Percentiles rank a stretch among this genome's conserved stretches.
Conservation (phyloP, 2,329 filamentous ascomycete species). For the Neonectria magnoliae region DNA sequence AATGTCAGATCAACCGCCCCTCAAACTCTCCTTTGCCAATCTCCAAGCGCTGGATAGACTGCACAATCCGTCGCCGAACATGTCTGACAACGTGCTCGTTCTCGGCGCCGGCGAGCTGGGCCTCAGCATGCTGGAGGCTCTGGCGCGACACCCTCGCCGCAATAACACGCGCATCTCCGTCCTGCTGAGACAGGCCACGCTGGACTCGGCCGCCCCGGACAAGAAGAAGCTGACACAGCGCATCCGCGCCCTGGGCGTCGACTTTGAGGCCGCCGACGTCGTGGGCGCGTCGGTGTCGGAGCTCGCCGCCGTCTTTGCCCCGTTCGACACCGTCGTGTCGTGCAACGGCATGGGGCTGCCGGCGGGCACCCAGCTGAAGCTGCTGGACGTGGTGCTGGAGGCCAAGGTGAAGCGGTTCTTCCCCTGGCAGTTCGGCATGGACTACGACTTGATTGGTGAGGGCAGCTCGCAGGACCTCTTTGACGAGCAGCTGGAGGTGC, state of each 20-base stretch:
- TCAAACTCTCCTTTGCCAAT: constrained; percentile 41
- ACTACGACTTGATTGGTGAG: constrained; percentile 72
- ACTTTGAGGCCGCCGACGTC: constrained; percentile 57
- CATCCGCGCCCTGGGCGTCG: constrained; percentile 51
- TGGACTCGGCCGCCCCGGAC: constrained; percentile 50
- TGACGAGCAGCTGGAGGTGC: constrained; percentile 72
- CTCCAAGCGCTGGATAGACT: constrained; percentile 39
- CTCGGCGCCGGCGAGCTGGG: constrained; percentile 76
- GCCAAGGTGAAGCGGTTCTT: constrained; percentile 64
- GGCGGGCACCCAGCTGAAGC: constrained; percentile 65
- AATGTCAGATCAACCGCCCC: constrained; percentile 35
- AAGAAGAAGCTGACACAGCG: constrained; percentile 49
- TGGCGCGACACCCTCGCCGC: constrained; percentile 58
- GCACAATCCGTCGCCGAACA: constrained; percentile 33
- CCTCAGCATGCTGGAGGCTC: constrained; percentile 61
- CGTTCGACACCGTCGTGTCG: constrained; percentile 65
- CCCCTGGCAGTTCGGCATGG: constrained; percentile 79
- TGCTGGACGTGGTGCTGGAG: constrained; percentile 64
- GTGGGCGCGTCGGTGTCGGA: constrained; percentile 48
- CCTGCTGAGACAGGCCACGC: constrained; percentile 61
- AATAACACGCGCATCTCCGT: constrained; percentile 55
- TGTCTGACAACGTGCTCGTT: constrained; percentile 59
- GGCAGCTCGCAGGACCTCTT: constrained; percentile 72
- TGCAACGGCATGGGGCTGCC: constrained; percentile 70
- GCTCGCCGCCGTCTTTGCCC: constrained; percentile 55